These are phyloP conservation scores for Apophysomyces variabilis DNA, from an alignment of 371 early-diverging fungal genomes.

Conservation along the genomic window DNA sequence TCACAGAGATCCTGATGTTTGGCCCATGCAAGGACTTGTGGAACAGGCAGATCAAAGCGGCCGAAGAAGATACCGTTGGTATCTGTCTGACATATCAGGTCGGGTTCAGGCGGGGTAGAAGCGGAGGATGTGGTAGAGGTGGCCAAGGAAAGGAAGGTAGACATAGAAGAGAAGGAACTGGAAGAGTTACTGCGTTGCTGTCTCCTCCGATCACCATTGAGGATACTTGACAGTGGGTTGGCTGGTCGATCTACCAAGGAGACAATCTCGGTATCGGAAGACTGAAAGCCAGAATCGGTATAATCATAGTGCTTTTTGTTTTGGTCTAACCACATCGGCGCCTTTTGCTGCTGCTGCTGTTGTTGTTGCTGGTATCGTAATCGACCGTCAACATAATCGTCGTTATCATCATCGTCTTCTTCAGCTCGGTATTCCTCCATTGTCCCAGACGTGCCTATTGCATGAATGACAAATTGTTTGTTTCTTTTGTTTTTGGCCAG, in stretches of 20 bases:
- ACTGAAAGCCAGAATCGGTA: conserved; percentile 14
- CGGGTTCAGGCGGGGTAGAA: not conserved
- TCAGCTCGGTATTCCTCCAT: not conserved
- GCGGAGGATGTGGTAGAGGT: not conserved
- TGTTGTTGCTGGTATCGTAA: not conserved
- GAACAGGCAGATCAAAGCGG: conserved; percentile 27
- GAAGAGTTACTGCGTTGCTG: conserved; percentile 15
- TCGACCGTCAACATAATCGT: not conserved
- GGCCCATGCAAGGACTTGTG: conserved; percentile 34
- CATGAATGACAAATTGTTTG: conserved; percentile 38
- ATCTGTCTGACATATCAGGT: conserved; percentile 13
- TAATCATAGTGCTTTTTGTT: not conserved
- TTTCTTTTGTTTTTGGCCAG: conserved; percentile 42
- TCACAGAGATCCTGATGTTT: conserved; percentile 36
- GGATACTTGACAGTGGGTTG: conserved; percentile 28
- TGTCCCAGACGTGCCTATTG: conserved; percentile 28
- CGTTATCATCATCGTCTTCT: conserved; percentile 5
- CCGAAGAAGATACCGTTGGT: conserved; percentile 37
- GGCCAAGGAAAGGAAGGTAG: not conserved
- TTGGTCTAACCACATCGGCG: not conserved
- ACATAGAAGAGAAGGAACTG: conserved; percentile 12
- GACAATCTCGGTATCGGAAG: conserved; percentile 11
- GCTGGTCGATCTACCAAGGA: conserved; percentile 19
- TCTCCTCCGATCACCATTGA: conserved; percentile 14
- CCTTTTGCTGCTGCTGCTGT: not conserved